Base-by-base conservation (phyloP, 768 basidiomycete species). In the Suillus spraguei region DNA sequence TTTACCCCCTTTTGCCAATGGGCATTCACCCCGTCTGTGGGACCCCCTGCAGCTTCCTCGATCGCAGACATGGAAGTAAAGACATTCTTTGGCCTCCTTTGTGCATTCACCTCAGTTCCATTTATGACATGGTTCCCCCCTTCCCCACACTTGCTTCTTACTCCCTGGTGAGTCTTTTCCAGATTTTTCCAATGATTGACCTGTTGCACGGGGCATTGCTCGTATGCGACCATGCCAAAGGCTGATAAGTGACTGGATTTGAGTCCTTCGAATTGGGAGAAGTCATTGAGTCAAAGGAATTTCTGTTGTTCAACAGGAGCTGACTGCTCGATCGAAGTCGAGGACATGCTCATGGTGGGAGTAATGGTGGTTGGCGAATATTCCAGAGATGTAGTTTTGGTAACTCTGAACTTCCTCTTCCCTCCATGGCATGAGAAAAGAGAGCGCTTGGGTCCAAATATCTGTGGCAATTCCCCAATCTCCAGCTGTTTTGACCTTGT, bases 121-220 rank as follows among this genome's bases (percentile, higher is more conserved):
- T 1, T 50, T 50, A 7, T 50, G 49, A 16, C 49, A 28, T 0
- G 16, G 44, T 2, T 59, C 38, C 0, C 58, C 24, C 22, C 9
- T 20, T 24, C n/a, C 58, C 4, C 6, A 5, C 10, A 22, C 6
- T 17, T 59, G 54, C 1, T 2, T 16, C 4, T 11, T 44, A 0
- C 20, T 16, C 16, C 8, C 2, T 9, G 42, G 2, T 8, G 20
- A 9, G 3, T 44, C 17, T 5, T n/a, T 44, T 1, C 17, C 7
- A 0, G 22, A 9, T 10, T 44, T 44, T 0, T 5, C 20, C 2
- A 20, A 9, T 0, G n/a, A n/a, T 0, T 4, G 35, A 7, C 35
- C 35, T 35, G 35, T 1, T 35, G 35, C 9, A 7, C 6, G 35
- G 35, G 35, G 6, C 3, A 9, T 9, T 35, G 35, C 5, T 1